Evolutionary conservation across 2,329 filamentous ascomycete species (phyloP), one percentile per base, ranked within the genome.

Genomic region (Spiromastix sp.): DNA sequence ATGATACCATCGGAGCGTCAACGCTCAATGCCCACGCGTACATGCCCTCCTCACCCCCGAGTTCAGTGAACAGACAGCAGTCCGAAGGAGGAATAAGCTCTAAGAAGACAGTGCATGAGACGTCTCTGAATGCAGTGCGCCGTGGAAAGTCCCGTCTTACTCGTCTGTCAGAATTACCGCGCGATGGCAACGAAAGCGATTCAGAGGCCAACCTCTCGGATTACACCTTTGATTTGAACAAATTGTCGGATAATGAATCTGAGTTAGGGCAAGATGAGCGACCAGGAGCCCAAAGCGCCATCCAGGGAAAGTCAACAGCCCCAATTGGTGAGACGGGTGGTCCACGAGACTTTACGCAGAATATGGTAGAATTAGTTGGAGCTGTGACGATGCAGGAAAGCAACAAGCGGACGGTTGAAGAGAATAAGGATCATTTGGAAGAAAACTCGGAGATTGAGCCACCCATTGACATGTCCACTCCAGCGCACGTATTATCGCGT

Each of bases 401-500:
- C 13, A 21, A 31, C 32, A 16, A 25, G n/a, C 15, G 22, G 13
- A 33, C 32, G 18, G 33, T 29, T 10, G 34, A 38, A 2, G 30
- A 42, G 18, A 40, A 40, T 12, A 37, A 37, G 22, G 40, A 37
- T 18, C 53, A 55, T 5, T 44, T 57, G 5, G 54, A 47, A 7
- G 60, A 61, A 31, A 55, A 60, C 34, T 63, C 59, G 30, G 59
- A 63, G 45, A 60, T 62, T 27, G 60, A 55, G 2, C 59, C 59
- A 7, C 59, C 60, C 2, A 47, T 61, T 7, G 60, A 63, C 36
- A 63, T 63, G 54, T 64, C 60, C 2, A 64, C 60, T 1, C 60
- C 60, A 4, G 61, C 59, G 12, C 60, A 62, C 40, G 21, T 64
- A 6, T 41, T 62, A 29, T 39, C 39, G 34, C 55, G 53, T 34